Conservation (phyloP, 1,139 yeast species). For the Candida frijolesensis region DNA sequence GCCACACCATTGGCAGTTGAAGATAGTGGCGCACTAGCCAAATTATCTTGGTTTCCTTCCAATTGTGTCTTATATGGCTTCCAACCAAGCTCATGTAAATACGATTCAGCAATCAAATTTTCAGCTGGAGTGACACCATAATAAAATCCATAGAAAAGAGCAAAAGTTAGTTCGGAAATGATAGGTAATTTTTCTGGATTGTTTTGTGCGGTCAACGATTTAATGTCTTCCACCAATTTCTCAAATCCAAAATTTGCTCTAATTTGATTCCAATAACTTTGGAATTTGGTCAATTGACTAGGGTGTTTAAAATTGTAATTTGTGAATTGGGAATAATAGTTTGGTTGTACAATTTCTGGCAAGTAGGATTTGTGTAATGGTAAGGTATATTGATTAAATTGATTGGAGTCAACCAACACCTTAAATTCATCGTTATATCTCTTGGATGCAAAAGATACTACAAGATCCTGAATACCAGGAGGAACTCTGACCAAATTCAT, state of each 20-base stretch:
- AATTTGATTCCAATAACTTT: constrained; percentile 51
- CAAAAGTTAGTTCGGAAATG: constrained; percentile 43
- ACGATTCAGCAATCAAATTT: constrained; percentile 46
- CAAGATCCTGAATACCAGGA: constrained; percentile 72
- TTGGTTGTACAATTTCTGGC: constrained; percentile 34
- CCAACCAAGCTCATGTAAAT: constrained; percentile 47
- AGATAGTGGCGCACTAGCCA: constrained; percentile 7
- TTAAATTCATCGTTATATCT: constrained; percentile 29
- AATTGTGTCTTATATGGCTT: constrained; percentile 35
- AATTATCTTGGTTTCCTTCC: constrained; percentile 9
- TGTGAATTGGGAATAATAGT: constrained; percentile 21
- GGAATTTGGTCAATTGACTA: constrained; percentile 38
- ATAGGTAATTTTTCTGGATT: constrained; percentile 21
- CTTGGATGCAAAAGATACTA: constrained; percentile 52
- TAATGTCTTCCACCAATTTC: constrained; percentile 34
- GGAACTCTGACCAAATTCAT: constrained; percentile 54
- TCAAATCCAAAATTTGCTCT: constrained; percentile 44
- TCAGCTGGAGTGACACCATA: constrained; percentile 58
- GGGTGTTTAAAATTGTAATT: constrained; percentile 36
- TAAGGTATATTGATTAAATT: constrained; percentile 31
- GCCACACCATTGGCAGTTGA: constrained; percentile 7
- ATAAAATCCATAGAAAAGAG: constrained; percentile 62
- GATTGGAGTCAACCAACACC: constrained; percentile 27
- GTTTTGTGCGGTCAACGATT: constrained; percentile 24
- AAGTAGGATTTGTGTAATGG: constrained; percentile 43